Base-by-base conservation (phyloP, 176 grass and related monocot species). In the Poa annua region DNA sequence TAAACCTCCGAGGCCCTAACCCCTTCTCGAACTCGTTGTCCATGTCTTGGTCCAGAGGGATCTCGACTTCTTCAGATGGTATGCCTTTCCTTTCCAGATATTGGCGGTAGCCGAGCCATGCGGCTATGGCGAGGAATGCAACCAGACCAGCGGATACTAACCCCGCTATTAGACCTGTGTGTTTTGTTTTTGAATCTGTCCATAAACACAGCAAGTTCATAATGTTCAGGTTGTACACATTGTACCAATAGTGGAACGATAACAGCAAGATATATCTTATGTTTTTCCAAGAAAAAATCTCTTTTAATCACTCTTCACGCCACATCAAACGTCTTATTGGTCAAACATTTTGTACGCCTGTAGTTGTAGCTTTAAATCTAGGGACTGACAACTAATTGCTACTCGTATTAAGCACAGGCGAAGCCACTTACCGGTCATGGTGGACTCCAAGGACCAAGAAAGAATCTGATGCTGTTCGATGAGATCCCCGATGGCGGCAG, bases 401-500 rank as follows among this genome's bases (percentile, higher is more conserved):
- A 38, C 36, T 38, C 6, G 39, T 41, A 2, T 14, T 14, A 14
- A 60, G 25, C 11, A 24, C 20, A 56, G 10, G n/a, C 7, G 2
- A 59, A 59, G 20, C 55, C 9, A 60, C 56, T 60, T 60, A 61
- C 57, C 57, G 11, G 10, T 26, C 47, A 75, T 48, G 1, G 15
- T 19, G 7, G 89, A 85, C 6, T 4, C 50, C 64, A 91, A 91
- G 7, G 68, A 64, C 89, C 89, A 91, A 13, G 75, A 77, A 12
- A 85, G 66, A 6, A 91, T 42, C 50, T 68, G n/a, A 36, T 91
- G 85, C 25, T 62, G n/a, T 72, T 91, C 87, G 38, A 70, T 14
- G 7, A 33, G 12, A 20, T 47, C 65, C 21, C 86, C 82, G 1
- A 86, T 88, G 7, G 89, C 45, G 0, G 82, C 85, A 11, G 89